A percentile compares a stretch with the other conserved stretches of the same genome.
Evolutionary conservation across 176 grass and related monocot genomes (phyloP).

Genomic region (Eragrostis nindensis): DNA sequence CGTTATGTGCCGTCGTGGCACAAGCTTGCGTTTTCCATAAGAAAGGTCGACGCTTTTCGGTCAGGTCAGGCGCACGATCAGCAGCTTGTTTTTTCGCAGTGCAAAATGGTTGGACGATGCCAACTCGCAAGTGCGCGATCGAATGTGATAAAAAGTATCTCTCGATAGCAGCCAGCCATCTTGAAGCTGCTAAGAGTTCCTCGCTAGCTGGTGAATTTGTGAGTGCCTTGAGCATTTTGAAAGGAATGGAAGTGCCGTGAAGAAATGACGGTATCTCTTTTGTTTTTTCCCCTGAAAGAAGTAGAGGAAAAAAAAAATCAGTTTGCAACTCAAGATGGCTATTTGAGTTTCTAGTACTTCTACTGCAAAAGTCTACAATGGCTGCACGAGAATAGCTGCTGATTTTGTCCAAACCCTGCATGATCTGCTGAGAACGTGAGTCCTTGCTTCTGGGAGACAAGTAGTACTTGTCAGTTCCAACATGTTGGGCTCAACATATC

Average conservation of each 20-base stretch:
- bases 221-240: background rate
- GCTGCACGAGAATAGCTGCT: background rate
- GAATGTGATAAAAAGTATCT: background rate
- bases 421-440: background rate
- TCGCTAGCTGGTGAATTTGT: background rate
- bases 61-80: background rate
- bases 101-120: background rate
- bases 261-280: too few relatives aligned
- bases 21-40: too few relatives aligned
- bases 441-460: background rate
- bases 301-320: background rate
- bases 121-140: background rate
- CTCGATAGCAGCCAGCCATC: background rate
- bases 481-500: background rate
- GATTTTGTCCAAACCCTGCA: background rate
- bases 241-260: background rate
- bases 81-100: background rate
- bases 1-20: background rate
- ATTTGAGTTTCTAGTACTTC: background rate
- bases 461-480: background rate
- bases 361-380: background rate
- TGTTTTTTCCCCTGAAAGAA: background rate
- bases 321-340: background rate
- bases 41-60: too few relatives aligned
- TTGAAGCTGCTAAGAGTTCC: background rate